Conservation (phyloP, 495 filamentous ascomycete species). For the Copromyces sp. region DNA sequence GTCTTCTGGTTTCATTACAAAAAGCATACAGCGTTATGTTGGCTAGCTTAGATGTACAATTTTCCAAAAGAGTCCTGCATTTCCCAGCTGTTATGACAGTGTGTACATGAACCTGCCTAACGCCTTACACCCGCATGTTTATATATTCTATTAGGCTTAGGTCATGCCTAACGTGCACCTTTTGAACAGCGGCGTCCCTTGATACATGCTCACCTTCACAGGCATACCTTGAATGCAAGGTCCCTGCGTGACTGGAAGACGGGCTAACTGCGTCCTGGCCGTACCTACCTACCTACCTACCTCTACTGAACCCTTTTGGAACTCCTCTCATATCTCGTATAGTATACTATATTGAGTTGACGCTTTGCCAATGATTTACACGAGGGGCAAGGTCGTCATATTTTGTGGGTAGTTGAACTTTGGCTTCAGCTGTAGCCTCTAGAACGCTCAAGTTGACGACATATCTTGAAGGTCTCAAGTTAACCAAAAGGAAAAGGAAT, state of each 20-base stretch:
- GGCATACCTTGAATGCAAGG: neutral
- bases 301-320: slow-evolving; percentile 1
- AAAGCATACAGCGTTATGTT: neutral
- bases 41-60: neutral
- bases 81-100: neutral
- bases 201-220: neutral
- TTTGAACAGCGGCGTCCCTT: neutral
- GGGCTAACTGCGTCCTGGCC: neutral
- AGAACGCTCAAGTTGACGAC: neutral
- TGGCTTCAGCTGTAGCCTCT: neutral
- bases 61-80: neutral
- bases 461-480: neutral
- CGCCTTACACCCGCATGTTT: neutral
- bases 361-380: neutral
- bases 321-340: neutral
- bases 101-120: neutral
- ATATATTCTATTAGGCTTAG: neutral
- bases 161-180: neutral
- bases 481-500: neutral
- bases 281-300: neutral
- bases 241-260: neutral
- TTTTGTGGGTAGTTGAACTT: neutral
- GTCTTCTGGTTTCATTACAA: neutral
- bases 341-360: neutral
- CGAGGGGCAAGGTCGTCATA: neutral